Evolutionary conservation across 305 asterid species (phyloP), one percentile per base, ranked within the genome.

Genomic region (Petunia hybrid): DNA sequence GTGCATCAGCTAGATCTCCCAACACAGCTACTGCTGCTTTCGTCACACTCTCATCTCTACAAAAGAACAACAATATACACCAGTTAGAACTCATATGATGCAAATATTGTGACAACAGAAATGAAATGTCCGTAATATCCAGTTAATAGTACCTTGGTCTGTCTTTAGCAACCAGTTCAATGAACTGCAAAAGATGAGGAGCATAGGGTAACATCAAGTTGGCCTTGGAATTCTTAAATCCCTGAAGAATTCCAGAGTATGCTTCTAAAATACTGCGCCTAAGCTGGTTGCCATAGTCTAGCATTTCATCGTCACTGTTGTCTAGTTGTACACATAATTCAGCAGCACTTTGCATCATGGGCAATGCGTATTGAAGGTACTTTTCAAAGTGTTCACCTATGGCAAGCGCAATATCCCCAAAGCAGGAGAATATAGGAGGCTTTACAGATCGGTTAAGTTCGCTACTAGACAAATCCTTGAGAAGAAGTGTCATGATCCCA

Each of bases 361-460:
- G 97, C 82, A 95, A 64, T 22, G 91, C 97, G 86, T 88, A 92
- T 81, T 80, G 80, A 1, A 89, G 31, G 80, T 95, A 95, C 80
- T 93, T 95, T 67, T 95, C 99, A 83, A 95, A 95, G 80, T 91
- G 90, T 13, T 83, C 97, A 2, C 94, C 92, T 2, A 95, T 91
- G 36, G 98, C 98, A 77, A 95, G 92, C 39, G 99, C 98, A 45
- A 95, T 92, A 84, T 95, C 99, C 22, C 99, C 99, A 85, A 95
- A 92, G 89, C 98, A 93, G 3, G 97, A 86, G 86, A 95, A 93
- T 65, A 92, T 92, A 13, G 99, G 95, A 84, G 99, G 99, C 79
- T 95, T 95, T 40, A 95, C 99, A 4, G 98, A 92, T 45, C 97
- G 91, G 80, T 93, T 88, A 8, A 95, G 85, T 79, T 95, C 97